Conservation (phyloP, 768 basidiomycete species). For the Filobasidium floriforme region DNA sequence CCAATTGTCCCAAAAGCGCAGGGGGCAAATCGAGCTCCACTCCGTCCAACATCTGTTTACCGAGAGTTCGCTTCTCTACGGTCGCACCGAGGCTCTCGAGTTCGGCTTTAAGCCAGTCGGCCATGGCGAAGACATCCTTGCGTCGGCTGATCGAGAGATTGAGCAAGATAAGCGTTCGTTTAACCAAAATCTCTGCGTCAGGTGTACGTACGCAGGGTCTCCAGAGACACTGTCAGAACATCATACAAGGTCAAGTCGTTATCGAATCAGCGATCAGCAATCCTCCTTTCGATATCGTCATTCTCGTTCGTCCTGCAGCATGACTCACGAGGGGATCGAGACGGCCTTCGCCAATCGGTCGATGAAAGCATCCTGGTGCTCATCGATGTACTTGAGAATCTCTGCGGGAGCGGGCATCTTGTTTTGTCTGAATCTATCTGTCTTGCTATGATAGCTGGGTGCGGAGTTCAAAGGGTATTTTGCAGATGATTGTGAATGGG, state of each 20-base stretch:
- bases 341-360: constrained; percentile 71
- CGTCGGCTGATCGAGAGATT: constrained; percentile 56
- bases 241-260: constrained; percentile 29
- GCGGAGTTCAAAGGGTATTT: too few species aligned
- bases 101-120: constrained; percentile 65
- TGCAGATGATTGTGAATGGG: too few species aligned
- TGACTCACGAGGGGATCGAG: constrained; percentile 61
- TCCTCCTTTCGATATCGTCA: too few species aligned
- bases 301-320: too few species aligned
- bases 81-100: constrained; percentile 70
- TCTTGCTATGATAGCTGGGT: background rate
- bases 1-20: constrained; percentile 71
- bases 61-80: constrained; percentile 67
- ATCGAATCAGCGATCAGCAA: constrained; percentile 13
- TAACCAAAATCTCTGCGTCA: background rate
- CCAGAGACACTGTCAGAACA: constrained; percentile 42
- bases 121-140: constrained; percentile 76
- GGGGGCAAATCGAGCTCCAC: constrained; percentile 69
- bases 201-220: constrained; percentile 34
- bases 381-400: constrained; percentile 54
- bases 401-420: constrained; percentile 5
- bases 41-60: constrained; percentile 65
- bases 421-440: background rate
- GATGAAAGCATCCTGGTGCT: constrained; percentile 66
- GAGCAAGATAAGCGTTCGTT: background rate